phyloP scores from a whole-genome alignment of 345 rosid genomes.

The Dovyalis caffra region DNA sequence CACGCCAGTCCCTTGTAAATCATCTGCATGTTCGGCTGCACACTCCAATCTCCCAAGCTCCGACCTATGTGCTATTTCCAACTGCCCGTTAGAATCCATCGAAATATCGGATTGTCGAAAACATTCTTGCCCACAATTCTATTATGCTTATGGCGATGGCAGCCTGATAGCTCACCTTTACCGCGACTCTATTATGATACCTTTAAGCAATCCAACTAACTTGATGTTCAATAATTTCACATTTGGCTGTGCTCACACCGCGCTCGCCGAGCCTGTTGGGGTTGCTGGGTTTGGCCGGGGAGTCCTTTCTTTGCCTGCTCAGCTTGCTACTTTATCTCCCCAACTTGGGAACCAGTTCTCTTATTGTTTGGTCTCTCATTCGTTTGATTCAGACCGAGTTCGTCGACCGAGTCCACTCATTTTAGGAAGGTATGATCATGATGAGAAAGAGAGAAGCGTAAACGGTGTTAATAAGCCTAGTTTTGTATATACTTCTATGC shows the following conservation, averaged over 20 bases:
- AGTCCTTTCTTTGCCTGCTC: slow-evolving; percentile 74
- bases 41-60: slow-evolving; percentile 67
- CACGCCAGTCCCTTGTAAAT: slow-evolving; percentile 50
- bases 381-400: slow-evolving; percentile 65
- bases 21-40: slow-evolving; percentile 77
- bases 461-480: slow-evolving; percentile 13
- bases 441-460: slow-evolving; percentile 41
- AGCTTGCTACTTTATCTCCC: slow-evolving; percentile 61
- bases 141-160: slow-evolving; percentile 96
- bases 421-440: slow-evolving; percentile 65
- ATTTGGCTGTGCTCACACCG: slow-evolving; percentile 82
- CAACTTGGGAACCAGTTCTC: slow-evolving; percentile 77
- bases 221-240: slow-evolving; percentile 58
- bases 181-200: slow-evolving; percentile 54
- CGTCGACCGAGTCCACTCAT: slow-evolving; percentile 84
- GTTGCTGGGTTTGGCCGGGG: slow-evolving; percentile 98
- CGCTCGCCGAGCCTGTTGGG: slow-evolving; percentile 89
- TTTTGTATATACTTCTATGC: slow-evolving; percentile 65
- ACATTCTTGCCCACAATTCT: slow-evolving; percentile 73
- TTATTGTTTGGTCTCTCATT: slow-evolving; percentile 84
- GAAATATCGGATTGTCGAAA: slow-evolving; percentile 68
- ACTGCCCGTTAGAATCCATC: slow-evolving; percentile 75
- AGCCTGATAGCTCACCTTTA: slow-evolving; percentile 67
- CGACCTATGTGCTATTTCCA: slow-evolving; percentile 77
- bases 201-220: slow-evolving; percentile 33